Conservation (phyloP, 31 red algal genomes). For the Porphyra umbilicalis region DNA sequence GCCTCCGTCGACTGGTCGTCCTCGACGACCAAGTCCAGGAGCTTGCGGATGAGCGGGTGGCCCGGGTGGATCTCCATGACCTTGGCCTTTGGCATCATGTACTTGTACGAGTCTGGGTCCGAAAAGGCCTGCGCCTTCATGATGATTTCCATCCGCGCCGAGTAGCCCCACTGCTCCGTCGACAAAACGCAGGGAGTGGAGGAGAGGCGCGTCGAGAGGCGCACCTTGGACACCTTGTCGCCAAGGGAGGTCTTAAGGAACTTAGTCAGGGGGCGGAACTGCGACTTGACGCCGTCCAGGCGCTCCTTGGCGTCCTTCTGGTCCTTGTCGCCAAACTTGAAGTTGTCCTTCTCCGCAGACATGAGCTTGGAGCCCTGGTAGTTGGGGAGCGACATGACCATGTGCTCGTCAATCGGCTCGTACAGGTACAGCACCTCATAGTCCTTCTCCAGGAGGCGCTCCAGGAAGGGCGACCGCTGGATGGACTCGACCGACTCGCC, state of each 20-base stretch:
- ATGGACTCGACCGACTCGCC: constrained; percentile 55
- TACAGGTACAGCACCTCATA: constrained; percentile 92
- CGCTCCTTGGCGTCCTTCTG: constrained; percentile 72
- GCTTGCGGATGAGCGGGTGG: constrained; percentile 75
- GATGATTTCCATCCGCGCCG: constrained; percentile 88
- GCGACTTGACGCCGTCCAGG: constrained; percentile 60
- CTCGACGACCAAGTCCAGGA: constrained; percentile 26
- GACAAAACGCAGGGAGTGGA: constrained; percentile 72
- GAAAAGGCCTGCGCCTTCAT: constrained; percentile 94
- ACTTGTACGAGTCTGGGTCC: constrained; percentile 76
- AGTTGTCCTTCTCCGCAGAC: constrained; percentile 83
- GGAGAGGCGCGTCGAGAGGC: constrained; percentile 69
- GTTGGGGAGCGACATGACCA: constrained; percentile 81
- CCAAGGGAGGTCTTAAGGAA: constrained; percentile 63
- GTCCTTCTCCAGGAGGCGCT: constrained; percentile 74
- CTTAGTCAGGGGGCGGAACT: constrained; percentile 76
- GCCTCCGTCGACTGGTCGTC: constrained; percentile 38
- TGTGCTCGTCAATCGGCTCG: constrained; percentile 94
- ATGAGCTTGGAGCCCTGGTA: constrained; percentile 90
- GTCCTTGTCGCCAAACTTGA: constrained; percentile 88
- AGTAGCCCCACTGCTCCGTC: constrained; percentile 83
- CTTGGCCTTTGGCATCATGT: constrained; percentile 82
- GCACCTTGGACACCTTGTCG: constrained; percentile 85
- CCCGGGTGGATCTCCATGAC: constrained; percentile 91
- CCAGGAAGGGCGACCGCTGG: constrained; percentile 80